Conservation (phyloP, 129 eudicot genomes). For the Helichrysum umbraculigerum region DNA sequence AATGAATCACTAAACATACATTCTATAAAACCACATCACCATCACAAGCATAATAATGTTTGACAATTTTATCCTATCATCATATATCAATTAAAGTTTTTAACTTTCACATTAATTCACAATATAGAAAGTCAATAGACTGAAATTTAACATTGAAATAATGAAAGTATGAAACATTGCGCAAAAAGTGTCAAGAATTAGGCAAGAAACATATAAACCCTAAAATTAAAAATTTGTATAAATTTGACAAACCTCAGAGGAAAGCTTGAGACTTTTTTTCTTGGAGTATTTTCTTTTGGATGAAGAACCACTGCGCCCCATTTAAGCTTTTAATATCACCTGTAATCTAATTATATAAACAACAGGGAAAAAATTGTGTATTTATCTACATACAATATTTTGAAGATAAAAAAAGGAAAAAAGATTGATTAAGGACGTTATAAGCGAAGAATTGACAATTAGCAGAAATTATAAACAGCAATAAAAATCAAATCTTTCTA, state of each 20-base stretch:
- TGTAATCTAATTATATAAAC: slow-evolving; percentile 27
- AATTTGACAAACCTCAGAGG: slow-evolving; percentile 43
- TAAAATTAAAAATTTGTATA: slow-evolving; percentile 17
- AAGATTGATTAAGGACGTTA: neutral
- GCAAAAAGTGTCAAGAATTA: no score
- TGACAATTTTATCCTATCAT: neutral
- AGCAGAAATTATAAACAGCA: slow-evolving; percentile 7
- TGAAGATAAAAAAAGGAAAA: neutral
- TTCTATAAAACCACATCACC: neutral
- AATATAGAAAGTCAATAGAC: neutral
- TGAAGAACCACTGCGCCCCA: slow-evolving; percentile 53
- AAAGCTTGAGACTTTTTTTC: slow-evolving; percentile 45
- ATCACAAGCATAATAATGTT: neutral
- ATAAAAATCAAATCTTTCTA: neutral
- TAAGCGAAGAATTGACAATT: slow-evolving; percentile 7
- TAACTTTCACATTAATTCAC: neutral
- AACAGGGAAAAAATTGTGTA: neutral
- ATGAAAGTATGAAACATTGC: no score
- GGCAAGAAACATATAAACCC: slow-evolving; percentile 20
- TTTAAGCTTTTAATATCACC: slow-evolving; percentile 28
- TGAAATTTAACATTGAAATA: neutral
- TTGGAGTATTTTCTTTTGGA: slow-evolving; percentile 47
- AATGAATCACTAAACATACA: neutral
- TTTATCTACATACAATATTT: neutral
- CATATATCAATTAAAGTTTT: neutral